phyloP scores from a whole-genome alignment of 225 moss, liverwort and hornwort genomes.

The Straminergon stramineum region DNA sequence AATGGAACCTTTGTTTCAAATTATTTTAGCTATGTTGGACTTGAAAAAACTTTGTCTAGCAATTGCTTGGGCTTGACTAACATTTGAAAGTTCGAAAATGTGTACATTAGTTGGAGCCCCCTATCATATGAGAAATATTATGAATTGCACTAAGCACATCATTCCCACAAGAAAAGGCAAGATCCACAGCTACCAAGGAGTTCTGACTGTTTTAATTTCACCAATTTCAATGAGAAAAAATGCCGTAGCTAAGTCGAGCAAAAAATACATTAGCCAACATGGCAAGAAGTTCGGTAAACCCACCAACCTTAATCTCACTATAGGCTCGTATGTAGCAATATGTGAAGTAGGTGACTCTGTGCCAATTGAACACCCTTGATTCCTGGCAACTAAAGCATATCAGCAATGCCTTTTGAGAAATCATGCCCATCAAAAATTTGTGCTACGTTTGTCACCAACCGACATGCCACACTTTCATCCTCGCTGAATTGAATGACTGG shows the following conservation, averaged over 20 bases:
- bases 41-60: constrained; percentile 89
- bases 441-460: constrained; percentile 86
- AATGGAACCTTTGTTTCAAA: constrained; percentile 87
- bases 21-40: constrained; percentile 67
- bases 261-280: not conserved
- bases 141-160: not conserved
- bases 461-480: constrained; percentile 86
- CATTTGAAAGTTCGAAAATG: constrained; percentile 61
- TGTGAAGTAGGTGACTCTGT: constrained; percentile 53
- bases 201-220: not conserved
- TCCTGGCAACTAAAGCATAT: constrained; percentile 74
- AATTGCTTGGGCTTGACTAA: constrained; percentile 57
- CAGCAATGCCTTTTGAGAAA: constrained; percentile 68
- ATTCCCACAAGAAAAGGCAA: not conserved
- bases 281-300: not conserved
- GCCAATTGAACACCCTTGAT: constrained; percentile 66
- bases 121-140: constrained; percentile 29
- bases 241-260: not conserved
- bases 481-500: constrained; percentile 96
- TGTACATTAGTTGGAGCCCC: constrained; percentile 87
- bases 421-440: constrained; percentile 86
- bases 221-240: not conserved
- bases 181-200: not conserved
- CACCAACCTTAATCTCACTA: constrained; percentile 47
- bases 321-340: constrained; percentile 69